Conservation (phyloP, 306 rosid genomes). For the Fagus crenata region DNA sequence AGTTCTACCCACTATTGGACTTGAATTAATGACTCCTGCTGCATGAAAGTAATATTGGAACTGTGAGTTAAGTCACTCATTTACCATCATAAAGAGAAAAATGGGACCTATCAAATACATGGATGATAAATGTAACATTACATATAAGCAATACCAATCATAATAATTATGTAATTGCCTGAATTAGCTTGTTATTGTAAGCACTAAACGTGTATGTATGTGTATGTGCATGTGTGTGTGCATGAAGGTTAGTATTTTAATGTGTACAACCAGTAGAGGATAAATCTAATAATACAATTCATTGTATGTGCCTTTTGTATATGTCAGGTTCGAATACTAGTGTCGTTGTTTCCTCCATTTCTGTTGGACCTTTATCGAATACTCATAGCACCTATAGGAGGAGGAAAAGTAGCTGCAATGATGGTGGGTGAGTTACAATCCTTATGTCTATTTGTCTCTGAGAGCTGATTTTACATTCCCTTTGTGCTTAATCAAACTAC, state of each 20-base stretch:
- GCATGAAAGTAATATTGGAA: no score
- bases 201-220: no score
- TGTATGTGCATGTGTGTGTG: no score
- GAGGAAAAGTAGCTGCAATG: conserved; percentile 79
- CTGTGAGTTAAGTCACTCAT: no score
- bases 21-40: no score
- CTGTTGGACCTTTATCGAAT: conserved; percentile 71
- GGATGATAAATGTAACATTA: no score
- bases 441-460: conserved; percentile 10
- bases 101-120: no score
- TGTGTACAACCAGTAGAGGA: not conserved
- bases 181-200: not conserved
- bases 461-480: conserved; percentile 5
- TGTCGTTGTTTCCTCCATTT: conserved; percentile 78
- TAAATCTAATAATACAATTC: not conserved
- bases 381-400: conserved; percentile 69
- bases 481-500: conserved; percentile 18
- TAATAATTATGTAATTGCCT: not conserved
- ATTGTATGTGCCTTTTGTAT: not conserved
- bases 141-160: not conserved
- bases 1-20: no score
- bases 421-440: conserved; percentile 79
- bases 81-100: no score
- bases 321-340: conserved; percentile 66
- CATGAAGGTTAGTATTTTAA: no score